phyloP scores from a whole-genome alignment of 1,284 basidiomycete species.

The Austroboletus novae-zelandiae region DNA sequence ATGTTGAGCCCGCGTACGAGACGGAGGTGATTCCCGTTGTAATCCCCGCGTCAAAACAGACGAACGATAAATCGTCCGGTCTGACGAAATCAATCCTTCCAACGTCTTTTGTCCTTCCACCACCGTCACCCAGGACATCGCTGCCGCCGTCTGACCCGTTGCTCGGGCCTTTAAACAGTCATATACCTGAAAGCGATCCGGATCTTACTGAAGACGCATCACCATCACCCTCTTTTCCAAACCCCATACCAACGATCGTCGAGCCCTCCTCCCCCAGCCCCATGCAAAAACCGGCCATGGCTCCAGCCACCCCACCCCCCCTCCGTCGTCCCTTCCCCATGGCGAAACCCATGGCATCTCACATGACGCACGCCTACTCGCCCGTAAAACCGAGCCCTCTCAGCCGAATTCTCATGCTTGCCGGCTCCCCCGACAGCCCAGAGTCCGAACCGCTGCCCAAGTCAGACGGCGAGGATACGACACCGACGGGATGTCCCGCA shows the following conservation, averaged over 20 bases:
- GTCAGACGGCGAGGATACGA: neutral
- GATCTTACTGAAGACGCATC: neutral
- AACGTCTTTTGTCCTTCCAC: slow-evolving; percentile 67
- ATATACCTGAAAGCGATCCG: slow-evolving; percentile 8
- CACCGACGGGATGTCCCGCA: slow-evolving; percentile 4
- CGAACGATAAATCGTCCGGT: slow-evolving; percentile 13
- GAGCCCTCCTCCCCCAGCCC: slow-evolving; percentile 10
- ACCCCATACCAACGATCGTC: slow-evolving; percentile 17
- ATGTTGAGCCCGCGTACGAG: slow-evolving; percentile 56
- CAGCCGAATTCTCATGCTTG: slow-evolving; percentile 69
- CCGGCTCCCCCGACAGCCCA: slow-evolving; percentile 55
- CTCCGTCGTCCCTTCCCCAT: slow-evolving; percentile 53
- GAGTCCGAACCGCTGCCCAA: slow-evolving; percentile 11
- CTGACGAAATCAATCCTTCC: slow-evolving; percentile 44
- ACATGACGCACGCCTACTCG: slow-evolving; percentile 76
- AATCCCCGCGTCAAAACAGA: slow-evolving; percentile 29
- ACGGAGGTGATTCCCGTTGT: slow-evolving; percentile 58
- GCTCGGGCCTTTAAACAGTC: slow-evolving; percentile 12
- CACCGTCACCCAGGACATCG: slow-evolving; percentile 64
- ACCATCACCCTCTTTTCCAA: neutral
- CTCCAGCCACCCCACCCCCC: slow-evolving; percentile 31
- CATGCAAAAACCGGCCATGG: slow-evolving; percentile 14
- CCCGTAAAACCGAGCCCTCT: slow-evolving; percentile 74
- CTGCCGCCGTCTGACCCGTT: slow-evolving; percentile 38
- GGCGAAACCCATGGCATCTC: slow-evolving; percentile 63